These are phyloP conservation scores for Fusarium agapanthi DNA, from an alignment of 2,329 filamentous ascomycete species.

Conservation along the genomic window DNA sequence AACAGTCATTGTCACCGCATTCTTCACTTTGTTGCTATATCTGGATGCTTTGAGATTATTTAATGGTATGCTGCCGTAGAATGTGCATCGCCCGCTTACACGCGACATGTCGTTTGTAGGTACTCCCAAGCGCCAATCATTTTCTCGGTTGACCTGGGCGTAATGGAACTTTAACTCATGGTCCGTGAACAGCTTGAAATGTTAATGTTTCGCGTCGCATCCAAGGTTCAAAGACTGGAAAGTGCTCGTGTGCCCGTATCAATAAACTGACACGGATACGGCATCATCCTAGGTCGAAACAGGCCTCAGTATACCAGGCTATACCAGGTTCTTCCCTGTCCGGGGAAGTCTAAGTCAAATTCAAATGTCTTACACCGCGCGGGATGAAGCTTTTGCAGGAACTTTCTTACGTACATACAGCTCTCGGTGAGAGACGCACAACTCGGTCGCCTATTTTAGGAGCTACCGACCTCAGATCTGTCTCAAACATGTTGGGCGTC, in stretches of 20 bases:
- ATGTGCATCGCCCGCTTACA: conserved; percentile 14
- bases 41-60: background rate
- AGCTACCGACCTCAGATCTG: conserved; percentile 5
- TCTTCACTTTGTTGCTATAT: conserved; percentile 17
- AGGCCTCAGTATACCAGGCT: conserved; percentile 4
- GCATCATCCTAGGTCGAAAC: background rate
- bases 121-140: conserved; percentile 2
- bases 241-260: conserved; percentile 29
- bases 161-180: conserved; percentile 4
- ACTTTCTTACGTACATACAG: conserved; percentile 1
- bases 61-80: background rate
- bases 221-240: conserved; percentile 15
- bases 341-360: background rate
- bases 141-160: background rate
- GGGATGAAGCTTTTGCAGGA: conserved; percentile 9
- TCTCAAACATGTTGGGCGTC: conserved; percentile 11
- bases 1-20: background rate
- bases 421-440: conserved; percentile 16
- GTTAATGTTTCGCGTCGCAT: conserved; percentile 12
- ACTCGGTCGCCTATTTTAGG: conserved; percentile 29
- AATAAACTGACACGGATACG: conserved; percentile 1
- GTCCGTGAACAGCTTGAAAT: conserved; percentile 22
- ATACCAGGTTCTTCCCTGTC: conserved; percentile 1
- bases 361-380: background rate
- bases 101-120: conserved; percentile 20